A percentile compares a stretch with the other conserved stretches of the same genome.
phyloP scores from a whole-genome alignment of 2,329 filamentous ascomycete genomes.

The Paracamarosporium sp. region DNA sequence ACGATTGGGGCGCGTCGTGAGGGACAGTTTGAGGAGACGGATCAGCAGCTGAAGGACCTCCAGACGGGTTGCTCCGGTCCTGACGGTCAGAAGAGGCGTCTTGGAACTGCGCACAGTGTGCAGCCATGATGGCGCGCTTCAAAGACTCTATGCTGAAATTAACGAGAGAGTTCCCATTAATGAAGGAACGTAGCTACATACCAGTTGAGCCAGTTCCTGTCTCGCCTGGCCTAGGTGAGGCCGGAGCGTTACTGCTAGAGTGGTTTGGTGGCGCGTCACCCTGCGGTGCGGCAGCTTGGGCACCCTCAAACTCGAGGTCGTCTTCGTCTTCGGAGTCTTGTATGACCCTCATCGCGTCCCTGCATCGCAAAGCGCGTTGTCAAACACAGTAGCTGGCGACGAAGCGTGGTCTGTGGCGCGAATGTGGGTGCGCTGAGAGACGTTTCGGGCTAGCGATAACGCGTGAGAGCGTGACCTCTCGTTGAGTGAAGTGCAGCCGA shows the following conservation, averaged over 20 bases:
- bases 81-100: slow-evolving; percentile 9
- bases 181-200: slow-evolving; percentile 15
- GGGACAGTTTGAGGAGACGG: not conserved
- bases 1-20: slow-evolving; percentile 24
- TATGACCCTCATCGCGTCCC: slow-evolving; percentile 31
- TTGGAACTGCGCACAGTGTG: slow-evolving; percentile 33
- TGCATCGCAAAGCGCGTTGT: not conserved
- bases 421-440: not conserved
- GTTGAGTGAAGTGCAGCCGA: not conserved
- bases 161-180: slow-evolving; percentile 1
- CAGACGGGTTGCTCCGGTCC: not conserved
- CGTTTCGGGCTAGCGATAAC: slow-evolving; percentile 13
- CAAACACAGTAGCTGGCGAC: not conserved
- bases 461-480: slow-evolving; percentile 28
- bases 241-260: slow-evolving; percentile 5
- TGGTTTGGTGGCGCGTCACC: slow-evolving; percentile 23
- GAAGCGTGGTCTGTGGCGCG: not conserved
- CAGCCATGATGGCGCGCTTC: slow-evolving; percentile 29
- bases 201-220: slow-evolving; percentile 38
- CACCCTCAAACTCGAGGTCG: slow-evolving; percentile 25
- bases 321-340: slow-evolving; percentile 49
- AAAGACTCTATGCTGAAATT: slow-evolving; percentile 27
- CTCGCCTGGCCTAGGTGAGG: slow-evolving; percentile 14
- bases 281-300: slow-evolving; percentile 15
- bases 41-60: not conserved